Evolutionary conservation across 352 stramenopile species (phyloP), one percentile per base, ranked within the genome.

Genomic region (Phytophthora niederhauseri): DNA sequence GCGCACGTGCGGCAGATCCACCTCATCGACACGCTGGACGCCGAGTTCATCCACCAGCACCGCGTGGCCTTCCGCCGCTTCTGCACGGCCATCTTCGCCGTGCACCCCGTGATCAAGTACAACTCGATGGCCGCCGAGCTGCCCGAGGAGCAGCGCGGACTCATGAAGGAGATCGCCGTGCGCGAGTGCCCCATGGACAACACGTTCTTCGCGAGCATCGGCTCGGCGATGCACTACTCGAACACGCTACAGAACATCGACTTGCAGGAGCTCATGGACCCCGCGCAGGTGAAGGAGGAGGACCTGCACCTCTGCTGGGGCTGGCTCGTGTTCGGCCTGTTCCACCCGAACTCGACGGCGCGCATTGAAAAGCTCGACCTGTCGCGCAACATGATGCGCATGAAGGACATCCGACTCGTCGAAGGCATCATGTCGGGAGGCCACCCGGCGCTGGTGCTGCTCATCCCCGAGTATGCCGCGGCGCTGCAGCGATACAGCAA

Each of bases 191-290:
- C 72, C 51, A 78, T 86, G 70, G 78, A 82, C 71, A 86, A 82
- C 66, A 73, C 69, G 2, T 86, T 86, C 56, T 86, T 86, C 41
- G 76, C 74, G 24, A 74, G 73, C 36, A 68, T 86, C 48, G 78
- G 78, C 12, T 86, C 78, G 9, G 78, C 78, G n/a, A 71, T 86
- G 56, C 78, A 86, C 74, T 86, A 86, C 59, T 86, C 76, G 15
- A 84, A 79, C 57, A 75, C 78, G 5, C 66, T 86, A 26, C 59
- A 80, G 34, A 82, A 82, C 54, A 78, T 86, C 14, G 74, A 86
- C 26, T 67, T 86, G 55, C 76, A 86, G 54, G 73, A 86, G 57
- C 68, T 86, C 12, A 78, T 84, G 65, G 68, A 83, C 61, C 73
- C 76, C 0, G 59, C 64, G 4, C 64, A 75, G 43, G 69, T 83